A percentile compares a stretch with the other conserved stretches of the same genome.
phyloP scores from a whole-genome alignment of 1,284 basidiomycete genomes.

The Heterobasidion annosum region DNA sequence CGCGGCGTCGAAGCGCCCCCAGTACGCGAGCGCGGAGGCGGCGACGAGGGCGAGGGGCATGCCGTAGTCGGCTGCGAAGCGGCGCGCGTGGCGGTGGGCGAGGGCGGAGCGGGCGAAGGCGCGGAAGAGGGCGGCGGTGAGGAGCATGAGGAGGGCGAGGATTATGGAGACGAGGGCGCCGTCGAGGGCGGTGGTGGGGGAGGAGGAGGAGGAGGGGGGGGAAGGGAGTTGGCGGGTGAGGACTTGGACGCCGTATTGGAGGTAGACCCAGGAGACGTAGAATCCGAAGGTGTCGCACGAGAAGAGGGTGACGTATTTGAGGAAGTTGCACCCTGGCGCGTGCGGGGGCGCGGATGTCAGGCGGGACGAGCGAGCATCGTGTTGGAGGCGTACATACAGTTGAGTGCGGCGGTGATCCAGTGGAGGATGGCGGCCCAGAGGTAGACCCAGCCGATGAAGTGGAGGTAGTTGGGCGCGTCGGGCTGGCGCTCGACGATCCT shows the following conservation, averaged over 20 bases:
- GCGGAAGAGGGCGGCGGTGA: conserved; percentile 67
- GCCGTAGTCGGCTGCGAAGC: conserved; percentile 80
- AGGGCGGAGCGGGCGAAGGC: conserved; percentile 52
- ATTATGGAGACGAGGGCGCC: conserved; percentile 69
- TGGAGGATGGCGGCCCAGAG: conserved; percentile 93
- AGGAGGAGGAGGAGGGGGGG: conserved; percentile 22
- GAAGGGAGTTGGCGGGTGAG: conserved; percentile 64
- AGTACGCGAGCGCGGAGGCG: conserved; percentile 71
- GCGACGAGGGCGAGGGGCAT: conserved; percentile 82
- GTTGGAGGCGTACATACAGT: conserved; percentile 41
- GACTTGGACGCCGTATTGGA: conserved; percentile 86
- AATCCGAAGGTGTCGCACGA: conserved; percentile 94
- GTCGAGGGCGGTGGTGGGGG: conserved; percentile 22
- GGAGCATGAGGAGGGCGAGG: conserved; percentile 71
- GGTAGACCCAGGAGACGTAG: conserved; percentile 82
- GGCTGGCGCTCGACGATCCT: conserved; percentile 56
- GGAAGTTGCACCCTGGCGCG: conserved; percentile 64
- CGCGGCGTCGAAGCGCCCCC: conserved; percentile 68
- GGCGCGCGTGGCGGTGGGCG: conserved; percentile 65
- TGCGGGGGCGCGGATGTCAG: neutral
- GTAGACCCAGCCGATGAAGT: conserved; percentile 89
- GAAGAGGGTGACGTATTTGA: conserved; percentile 85
- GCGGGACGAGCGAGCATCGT: conserved; percentile 3
- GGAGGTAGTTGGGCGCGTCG: conserved; percentile 68
- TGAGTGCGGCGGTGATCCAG: conserved; percentile 80